Conservation (phyloP, 1,284 basidiomycete genomes). For the Chiua sp. region DNA sequence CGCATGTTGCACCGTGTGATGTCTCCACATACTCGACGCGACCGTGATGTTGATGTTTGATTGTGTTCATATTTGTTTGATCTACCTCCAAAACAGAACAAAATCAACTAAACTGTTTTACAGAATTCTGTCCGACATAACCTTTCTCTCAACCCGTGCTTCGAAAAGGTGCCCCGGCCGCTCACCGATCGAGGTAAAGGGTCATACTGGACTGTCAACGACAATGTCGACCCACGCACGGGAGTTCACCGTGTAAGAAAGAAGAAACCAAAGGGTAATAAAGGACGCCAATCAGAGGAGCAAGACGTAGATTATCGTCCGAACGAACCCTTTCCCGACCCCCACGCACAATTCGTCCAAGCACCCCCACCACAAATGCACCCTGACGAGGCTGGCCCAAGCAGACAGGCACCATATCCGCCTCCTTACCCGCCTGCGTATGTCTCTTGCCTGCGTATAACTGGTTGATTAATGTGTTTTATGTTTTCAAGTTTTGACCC, state of each 20-base stretch:
- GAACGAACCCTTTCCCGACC: conserved; percentile 57
- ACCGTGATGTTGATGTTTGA: conserved; percentile 65
- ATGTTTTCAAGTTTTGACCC: conserved; percentile 67
- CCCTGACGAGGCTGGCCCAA: conserved; percentile 61
- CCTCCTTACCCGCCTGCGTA: conserved; percentile 54
- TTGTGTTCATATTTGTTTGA: conserved; percentile 55
- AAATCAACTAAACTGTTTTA: conserved; percentile 26
- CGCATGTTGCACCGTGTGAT: conserved; percentile 4
- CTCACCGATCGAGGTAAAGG: conserved; percentile 88
- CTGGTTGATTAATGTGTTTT: conserved; percentile 10
- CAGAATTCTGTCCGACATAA: conserved; percentile 97
- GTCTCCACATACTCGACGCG: conserved; percentile 39
- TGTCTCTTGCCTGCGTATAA: conserved; percentile 1
- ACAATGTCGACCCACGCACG: conserved; percentile 84
- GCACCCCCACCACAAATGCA: conserved; percentile 55
- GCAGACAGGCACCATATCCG: conserved; percentile 59
- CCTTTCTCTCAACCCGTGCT: conserved; percentile 91
- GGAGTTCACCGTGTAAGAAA: conserved; percentile 85
- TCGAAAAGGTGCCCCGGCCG: conserved; percentile 89
- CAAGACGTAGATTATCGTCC: conserved; percentile 66
- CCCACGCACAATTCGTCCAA: conserved; percentile 57
- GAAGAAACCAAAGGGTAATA: conserved; percentile 69
- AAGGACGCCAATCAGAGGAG: conserved; percentile 52
- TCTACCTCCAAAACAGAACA: conserved; percentile 29
- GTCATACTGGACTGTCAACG: conserved; percentile 88